Base-by-base conservation (phyloP, 2,329 filamentous ascomycete genomes). In the Alternaria novae-zelandiae region DNA sequence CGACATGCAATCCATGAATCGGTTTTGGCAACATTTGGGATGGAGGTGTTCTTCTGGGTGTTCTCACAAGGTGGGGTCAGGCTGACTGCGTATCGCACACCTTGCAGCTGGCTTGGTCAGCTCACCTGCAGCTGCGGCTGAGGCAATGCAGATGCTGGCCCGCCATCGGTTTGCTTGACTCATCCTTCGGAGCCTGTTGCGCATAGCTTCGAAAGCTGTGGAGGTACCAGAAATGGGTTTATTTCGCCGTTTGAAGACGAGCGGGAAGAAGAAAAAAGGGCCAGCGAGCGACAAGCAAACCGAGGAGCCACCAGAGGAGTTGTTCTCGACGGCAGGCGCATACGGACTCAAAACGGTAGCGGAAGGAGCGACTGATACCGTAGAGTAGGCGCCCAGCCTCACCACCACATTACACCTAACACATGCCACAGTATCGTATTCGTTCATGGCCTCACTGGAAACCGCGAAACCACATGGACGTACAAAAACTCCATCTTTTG, bases 401-500 rank as follows among this genome's bases (percentile, higher is more conserved):
- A 41, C 8, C 4, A 10, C 4, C 32, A 41, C 4, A 41, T 1
- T 5, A 10, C 32, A 41, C 8, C 15, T 17, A 41, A 41, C 32
- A 10, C 4, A 0, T 1, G 2, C 2, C 8, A 0, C 0, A 17
- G 32, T 17, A 17, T 41, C 4, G 32, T 41, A 9, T 41, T 41
- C 1, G 15, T 41, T 0, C 32, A 41, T 4, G 32, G 32, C 8
- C 32, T 41, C 15, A 41, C 36, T 11, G n/a, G 36, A 0, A 41
- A 41, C 5, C 36, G 36, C 4, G 36, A 17, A 41, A 11, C n/a
- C 0, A 41, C 36, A 1, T 41, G 36, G 36, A 41, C 36, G 5
- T 17, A 41, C 36, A 41, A 17, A 0, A 41, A 41, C 0, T 0
- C 15, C 0, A 11, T 41, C 1, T 41, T 41, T 1, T 41, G 36